Conservation (phyloP, 345 rosid genomes). For the sweet orange (Citrus sinensis) region DVS_A1.0 CM039162.1:4315001-4315500, state of each 20-base stretch:
- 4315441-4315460: not conserved
- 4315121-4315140: not conserved
- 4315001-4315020: not conserved
- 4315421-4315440: not conserved
- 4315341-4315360: not conserved
- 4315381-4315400: not conserved
- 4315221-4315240: constrained; percentile 55
- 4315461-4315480: not conserved
- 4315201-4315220: constrained; percentile 29
- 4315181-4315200: not conserved
- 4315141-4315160: not conserved
- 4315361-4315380: not conserved
- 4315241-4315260: constrained; percentile 60
- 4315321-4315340: not conserved
- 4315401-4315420: not conserved
- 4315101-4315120: not conserved
- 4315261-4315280: not conserved
- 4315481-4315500: not conserved
- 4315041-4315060: not conserved
- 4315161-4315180: not conserved
- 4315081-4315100: not conserved
- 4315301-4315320: not conserved
- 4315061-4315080: not conserved
- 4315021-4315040: not conserved
- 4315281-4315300: not conserved